Conservation (phyloP, 2,329 filamentous ascomycete genomes). For the Ophiosphaerella narmari region DNA sequence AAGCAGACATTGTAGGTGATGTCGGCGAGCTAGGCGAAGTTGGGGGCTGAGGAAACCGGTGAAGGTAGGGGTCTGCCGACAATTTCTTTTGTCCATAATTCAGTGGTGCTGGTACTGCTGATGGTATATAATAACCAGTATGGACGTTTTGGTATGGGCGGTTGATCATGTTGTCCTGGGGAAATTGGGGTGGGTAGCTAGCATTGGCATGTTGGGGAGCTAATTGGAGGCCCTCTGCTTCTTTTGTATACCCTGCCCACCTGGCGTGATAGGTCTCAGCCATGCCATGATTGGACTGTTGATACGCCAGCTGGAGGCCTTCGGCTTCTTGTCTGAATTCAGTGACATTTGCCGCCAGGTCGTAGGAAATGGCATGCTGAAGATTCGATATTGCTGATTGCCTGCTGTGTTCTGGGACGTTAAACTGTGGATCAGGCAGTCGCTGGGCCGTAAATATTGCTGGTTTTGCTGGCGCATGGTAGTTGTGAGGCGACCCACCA, state of each 20-base stretch:
- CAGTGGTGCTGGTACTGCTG: conserved; percentile 1
- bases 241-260: conserved; percentile 3
- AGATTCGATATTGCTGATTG: background rate
- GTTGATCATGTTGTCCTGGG: conserved; percentile 2
- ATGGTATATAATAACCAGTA: conserved; percentile 2
- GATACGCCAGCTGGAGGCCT: conserved; percentile 11
- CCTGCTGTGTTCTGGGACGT: background rate
- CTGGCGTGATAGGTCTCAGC: conserved; percentile 2
- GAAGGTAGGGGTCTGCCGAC: background rate
- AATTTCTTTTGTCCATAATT: conserved; percentile 4
- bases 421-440: background rate
- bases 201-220: background rate
- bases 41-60: conserved; percentile 3
- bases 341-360: conserved; percentile 12
- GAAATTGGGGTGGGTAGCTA: conserved; percentile 2
- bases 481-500: conserved; percentile 11
- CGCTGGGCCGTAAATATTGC: conserved; percentile 1
- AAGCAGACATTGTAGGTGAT: background rate
- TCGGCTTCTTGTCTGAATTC: conserved; percentile 9
- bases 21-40: background rate
- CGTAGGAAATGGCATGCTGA: conserved; percentile 10
- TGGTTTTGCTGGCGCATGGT: conserved; percentile 8
- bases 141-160: background rate
- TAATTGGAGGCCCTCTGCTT: conserved; percentile 14
- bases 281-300: background rate